Base-by-base conservation (phyloP, 2,329 filamentous ascomycete genomes). In the Parastagonospora avenae region DNA sequence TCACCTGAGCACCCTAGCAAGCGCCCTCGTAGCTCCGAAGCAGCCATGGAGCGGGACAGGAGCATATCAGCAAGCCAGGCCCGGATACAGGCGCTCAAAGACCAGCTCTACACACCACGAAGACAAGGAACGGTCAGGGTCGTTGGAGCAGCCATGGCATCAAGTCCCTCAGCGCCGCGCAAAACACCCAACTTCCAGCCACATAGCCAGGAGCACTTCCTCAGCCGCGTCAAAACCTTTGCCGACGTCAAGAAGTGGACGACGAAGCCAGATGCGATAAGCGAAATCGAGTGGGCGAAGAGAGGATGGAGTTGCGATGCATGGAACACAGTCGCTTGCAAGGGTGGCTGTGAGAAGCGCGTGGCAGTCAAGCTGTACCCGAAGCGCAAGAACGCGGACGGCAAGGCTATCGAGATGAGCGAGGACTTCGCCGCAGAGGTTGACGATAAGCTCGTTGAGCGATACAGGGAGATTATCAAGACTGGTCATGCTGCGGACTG, bases 211-310 rank as follows among this genome's bases (percentile, higher is more conserved):
- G 85, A 86, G 33, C 86, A 91, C 60, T 92, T 97, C 55, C 80
- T 97, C 9, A 85, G 83, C 62, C 81, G 94, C 19, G 80, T 99
- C 27, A 88, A 88, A 53, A 95, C 91, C 0, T 99, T 96, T 69
- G 89, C 93, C 67, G 91, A 93, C 60, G 86, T 97, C 41, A 94
- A 91, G 46, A 85, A 89, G 70, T 99, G 93, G 93, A 89, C 90
- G n/a, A 89, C 91, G 0, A 97, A 97, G 71, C 92, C 94, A 0
- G 85, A 92, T 45, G 81, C 80, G 30, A 87, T 97, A 62, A 91
- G 86, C 68, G 94, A 97, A 75, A 86, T 97, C 7, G 89, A 92
- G 71, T 99, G 94, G 94, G 92, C 92, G 0, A 96, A 93, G 78
- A 80, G 90, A 51, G 93, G 93, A 1, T 99, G 94, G 93, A 81